phyloP scores from a whole-genome alignment of 805 yeast genomes.

The Yarrowia sp. region DNA sequence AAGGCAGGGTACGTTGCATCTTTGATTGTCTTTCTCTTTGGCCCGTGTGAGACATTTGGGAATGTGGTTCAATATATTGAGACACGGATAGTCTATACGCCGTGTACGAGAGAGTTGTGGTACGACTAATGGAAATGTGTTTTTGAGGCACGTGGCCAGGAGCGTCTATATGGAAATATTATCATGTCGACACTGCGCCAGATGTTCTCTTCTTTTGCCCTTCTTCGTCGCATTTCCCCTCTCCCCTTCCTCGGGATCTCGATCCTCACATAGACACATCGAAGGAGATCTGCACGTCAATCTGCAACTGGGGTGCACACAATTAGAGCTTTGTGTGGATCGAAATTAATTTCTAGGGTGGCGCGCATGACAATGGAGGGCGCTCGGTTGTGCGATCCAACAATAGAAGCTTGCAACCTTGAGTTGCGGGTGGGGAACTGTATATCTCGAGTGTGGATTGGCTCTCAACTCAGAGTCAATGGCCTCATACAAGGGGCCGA shows the following conservation, averaged over 20 bases:
- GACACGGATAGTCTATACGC: no score
- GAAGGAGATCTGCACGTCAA: constrained; percentile 2
- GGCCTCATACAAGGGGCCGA: not conserved
- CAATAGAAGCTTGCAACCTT: not conserved
- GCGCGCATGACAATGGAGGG: not conserved
- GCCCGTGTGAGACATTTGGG: constrained; percentile 1
- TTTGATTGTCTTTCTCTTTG: no score
- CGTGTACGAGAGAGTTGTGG: no score
- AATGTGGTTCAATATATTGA: no score
- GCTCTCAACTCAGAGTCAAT: no score
- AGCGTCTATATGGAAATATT: no score
- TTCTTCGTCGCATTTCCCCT: not conserved
- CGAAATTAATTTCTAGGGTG: not conserved
- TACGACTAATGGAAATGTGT: no score
- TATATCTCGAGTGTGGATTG: not conserved
- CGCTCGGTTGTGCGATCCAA: not conserved
- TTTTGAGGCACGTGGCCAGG: no score
- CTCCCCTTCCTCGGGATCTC: no score
- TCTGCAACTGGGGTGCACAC: constrained; percentile 23
- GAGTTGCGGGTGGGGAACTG: not conserved
- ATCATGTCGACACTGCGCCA: no score
- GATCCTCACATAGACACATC: not conserved
- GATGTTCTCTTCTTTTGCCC: not conserved
- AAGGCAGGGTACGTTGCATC: no score
- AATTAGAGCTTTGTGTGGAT: constrained; percentile 22